Base-by-base conservation (phyloP, 2,329 filamentous ascomycete genomes). In the Sarocladium oryzae region DNA sequence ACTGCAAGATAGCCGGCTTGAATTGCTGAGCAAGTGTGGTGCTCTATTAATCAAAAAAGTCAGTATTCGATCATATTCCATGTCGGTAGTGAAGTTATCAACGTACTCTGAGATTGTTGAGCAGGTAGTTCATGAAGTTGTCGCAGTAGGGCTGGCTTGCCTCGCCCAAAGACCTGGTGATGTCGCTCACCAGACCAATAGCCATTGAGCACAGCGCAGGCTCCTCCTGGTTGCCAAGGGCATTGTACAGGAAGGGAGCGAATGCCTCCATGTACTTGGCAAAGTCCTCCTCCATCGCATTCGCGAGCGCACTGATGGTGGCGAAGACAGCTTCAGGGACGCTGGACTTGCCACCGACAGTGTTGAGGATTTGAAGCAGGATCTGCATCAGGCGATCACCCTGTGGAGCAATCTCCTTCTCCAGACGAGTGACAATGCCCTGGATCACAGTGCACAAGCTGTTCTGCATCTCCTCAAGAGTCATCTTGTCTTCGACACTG, bases 251-350 rank as follows among this genome's bases (percentile, higher is more conserved):
- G 81, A 89, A 96, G 9, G 90, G 90, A 40, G 84, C 78, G 70
- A 99, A 99, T 2, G 89, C 82, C 37, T 96, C 89, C 92, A 99
- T 97, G 76, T 99, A 99, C 74, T 95, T 93, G 66, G 86, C 75
- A 68, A 99, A 99, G 59, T 92, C 89, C 51, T 90, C 89, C 65
- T 96, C 91, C 62, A 97, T 79, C 35, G 91, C 88, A 61, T 88
- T 95, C 36, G 93, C 88, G 55, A 99, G 79, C n/a, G 88, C 84
- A 65, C 92, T 93, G 62, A 97, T 87, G 53, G 89, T 88, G 49
- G 90, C 89, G 63, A 99, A 97, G 54, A 96, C 81, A 8, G 88
- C 89, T 70, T 99, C 93, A 15, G 93, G 93, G 26, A 99, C 93
- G 61, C 85, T 93, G 1, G 92, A 96, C 75, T 96, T 96, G 61